phyloP scores from a whole-genome alignment of 1,139 yeast species.

The Debaryomyces udenii region DNA sequence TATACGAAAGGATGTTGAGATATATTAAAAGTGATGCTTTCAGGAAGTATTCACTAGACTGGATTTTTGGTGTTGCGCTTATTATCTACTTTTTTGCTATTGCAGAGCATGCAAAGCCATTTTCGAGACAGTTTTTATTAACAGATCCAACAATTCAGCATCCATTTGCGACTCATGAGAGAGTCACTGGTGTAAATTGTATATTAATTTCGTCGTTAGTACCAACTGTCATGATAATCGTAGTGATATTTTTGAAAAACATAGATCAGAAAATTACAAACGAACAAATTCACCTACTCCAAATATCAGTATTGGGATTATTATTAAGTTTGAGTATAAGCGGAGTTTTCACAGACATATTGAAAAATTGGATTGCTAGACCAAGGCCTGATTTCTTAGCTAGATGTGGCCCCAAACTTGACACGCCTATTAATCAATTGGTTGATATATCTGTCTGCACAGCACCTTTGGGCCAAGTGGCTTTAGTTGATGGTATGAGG shows the following conservation, averaged over 20 bases:
- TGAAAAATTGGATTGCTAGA: constrained; percentile 50
- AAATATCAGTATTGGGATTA: constrained; percentile 30
- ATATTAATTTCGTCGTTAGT: constrained; percentile 27
- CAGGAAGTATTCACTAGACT: constrained; percentile 30
- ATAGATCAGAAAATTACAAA: constrained; percentile 4
- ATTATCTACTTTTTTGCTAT: constrained; percentile 36
- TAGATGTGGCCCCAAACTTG: constrained; percentile 40
- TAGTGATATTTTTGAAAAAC: constrained; percentile 11
- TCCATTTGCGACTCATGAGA: constrained; percentile 48
- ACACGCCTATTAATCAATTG: constrained; percentile 32
- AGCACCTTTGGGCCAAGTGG: constrained; percentile 36
- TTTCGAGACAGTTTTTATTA: constrained; percentile 38
- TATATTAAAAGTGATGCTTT: constrained; percentile 14
- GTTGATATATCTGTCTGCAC: constrained; percentile 45
- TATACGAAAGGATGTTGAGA: constrained; percentile 4
- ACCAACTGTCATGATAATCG: constrained; percentile 23
- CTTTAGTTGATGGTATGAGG: constrained; percentile 46
- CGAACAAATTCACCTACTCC: constrained; percentile 21
- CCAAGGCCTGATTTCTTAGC: constrained; percentile 51
- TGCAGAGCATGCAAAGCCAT: constrained; percentile 43
- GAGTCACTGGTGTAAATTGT: constrained; percentile 36
- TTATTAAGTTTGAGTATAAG: constrained; percentile 24
- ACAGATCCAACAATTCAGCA: constrained; percentile 43
- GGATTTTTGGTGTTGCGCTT: constrained; percentile 33
- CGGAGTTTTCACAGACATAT: constrained; percentile 39